Percentiles rank a stretch among this genome's conserved stretches.
phyloP scores from a whole-genome alignment of 495 filamentous ascomycete species.

The Penicillium herquei region DNA sequence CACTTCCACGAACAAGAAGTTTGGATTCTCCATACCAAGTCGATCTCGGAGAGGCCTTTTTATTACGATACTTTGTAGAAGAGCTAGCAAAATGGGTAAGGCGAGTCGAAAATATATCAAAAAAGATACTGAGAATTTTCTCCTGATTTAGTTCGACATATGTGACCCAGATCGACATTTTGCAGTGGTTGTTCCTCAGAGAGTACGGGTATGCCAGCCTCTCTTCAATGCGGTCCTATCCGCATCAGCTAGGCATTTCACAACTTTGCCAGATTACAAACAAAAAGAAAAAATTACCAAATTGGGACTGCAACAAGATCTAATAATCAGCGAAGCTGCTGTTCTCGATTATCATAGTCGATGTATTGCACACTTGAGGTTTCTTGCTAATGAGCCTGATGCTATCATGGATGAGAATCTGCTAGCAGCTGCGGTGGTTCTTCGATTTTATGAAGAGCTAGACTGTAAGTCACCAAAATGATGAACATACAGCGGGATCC shows the following conservation, averaged over 20 bases:
- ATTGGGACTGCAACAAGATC: conserved; percentile 7
- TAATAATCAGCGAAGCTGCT: conserved; percentile 17
- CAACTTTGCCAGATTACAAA: conserved; percentile 8
- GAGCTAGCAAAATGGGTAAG: conserved; percentile 13
- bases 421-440: conserved; percentile 16
- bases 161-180: conserved; percentile 23
- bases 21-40: not conserved
- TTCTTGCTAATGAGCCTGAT: conserved; percentile 18
- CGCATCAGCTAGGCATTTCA: conserved; percentile 22
- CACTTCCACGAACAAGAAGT: not conserved
- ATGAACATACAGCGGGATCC: too few species aligned
- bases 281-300: conserved; percentile 7
- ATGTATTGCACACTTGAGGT: conserved; percentile 20
- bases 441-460: conserved; percentile 23
- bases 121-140: not conserved
- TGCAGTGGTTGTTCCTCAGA: conserved; percentile 19
- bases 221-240: conserved; percentile 21
- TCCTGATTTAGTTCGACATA: conserved; percentile 22
- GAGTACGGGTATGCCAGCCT: conserved; percentile 15
- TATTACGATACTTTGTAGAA: conserved; percentile 19
- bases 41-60: conserved; percentile 17
- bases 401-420: conserved; percentile 29
- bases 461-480: conserved; percentile 8
- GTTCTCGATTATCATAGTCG: conserved; percentile 24
- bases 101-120: not conserved